A percentile compares a stretch with the other conserved stretches of the same genome.
These are phyloP conservation scores for Venturia oleaginea DNA, from an alignment of 2,329 filamentous ascomycete species.

Conservation along the genomic window DNA sequence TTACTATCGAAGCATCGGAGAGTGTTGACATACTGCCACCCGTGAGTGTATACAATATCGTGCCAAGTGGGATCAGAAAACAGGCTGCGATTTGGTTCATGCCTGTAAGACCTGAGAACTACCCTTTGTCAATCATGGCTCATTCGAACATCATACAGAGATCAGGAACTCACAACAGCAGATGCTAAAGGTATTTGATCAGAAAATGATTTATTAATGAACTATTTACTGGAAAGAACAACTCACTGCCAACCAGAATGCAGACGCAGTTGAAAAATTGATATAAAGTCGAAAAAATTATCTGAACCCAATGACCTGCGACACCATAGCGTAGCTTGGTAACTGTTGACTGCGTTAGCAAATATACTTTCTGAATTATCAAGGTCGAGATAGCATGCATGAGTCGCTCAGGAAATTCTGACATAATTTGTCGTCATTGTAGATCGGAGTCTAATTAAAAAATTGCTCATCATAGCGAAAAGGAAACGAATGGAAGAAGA, in stretches of 20 bases:
- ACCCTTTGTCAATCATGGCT: background rate
- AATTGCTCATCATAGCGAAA: background rate
- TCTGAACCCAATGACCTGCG: constrained; percentile 9
- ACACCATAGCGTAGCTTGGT: constrained; percentile 6
- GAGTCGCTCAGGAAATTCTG: constrained; percentile 1
- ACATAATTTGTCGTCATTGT: constrained; percentile 5
- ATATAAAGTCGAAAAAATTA: constrained; percentile 11
- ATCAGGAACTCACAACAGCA: background rate
- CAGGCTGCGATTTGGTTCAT: constrained; percentile 20
- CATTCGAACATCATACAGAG: background rate
- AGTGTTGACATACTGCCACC: constrained; percentile 16
- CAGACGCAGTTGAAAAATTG: constrained; percentile 19
- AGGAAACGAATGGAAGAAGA: background rate
- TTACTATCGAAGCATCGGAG: background rate
- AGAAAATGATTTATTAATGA: background rate
- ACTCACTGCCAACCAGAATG: constrained; percentile 26
- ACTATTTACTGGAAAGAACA: background rate
- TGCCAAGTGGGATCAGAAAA: constrained; percentile 21
- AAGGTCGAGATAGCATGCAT: background rate
- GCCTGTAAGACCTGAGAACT: constrained; percentile 17
- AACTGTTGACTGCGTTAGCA: constrained; percentile 3
- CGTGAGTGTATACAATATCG: constrained; percentile 21
- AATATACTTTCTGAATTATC: background rate
- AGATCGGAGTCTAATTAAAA: constrained; percentile 8
- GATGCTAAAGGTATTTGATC: background rate